Conservation (phyloP, 805 yeast species). For the Teunomyces tritomae region DNA sequence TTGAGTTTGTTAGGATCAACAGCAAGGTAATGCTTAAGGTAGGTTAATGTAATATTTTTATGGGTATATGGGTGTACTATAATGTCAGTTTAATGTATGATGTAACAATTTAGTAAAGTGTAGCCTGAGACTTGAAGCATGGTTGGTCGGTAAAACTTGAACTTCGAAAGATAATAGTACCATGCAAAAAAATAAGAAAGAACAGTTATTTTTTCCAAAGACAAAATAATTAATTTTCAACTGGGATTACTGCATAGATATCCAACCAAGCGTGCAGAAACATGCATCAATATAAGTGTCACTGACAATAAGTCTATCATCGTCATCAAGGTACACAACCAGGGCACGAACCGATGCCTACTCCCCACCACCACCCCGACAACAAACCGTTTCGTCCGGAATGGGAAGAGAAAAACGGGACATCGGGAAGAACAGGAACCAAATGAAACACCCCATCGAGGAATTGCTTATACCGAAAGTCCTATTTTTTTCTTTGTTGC, state of each 20-base stretch:
- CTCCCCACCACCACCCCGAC: not conserved
- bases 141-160: not conserved
- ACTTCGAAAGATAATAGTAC: too few species aligned
- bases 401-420: too few species aligned
- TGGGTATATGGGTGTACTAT: not conserved
- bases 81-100: not conserved
- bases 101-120: not conserved
- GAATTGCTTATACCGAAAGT: too few species aligned
- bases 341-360: not conserved
- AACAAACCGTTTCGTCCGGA: not conserved
- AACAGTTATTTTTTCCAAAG: not conserved
- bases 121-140: not conserved
- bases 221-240: not conserved
- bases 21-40: conserved; percentile 22
- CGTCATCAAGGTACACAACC: not conserved
- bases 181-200: not conserved
- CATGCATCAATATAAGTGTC: not conserved
- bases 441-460: too few species aligned
- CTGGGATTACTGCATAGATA: not conserved
- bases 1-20: conserved; percentile 16
- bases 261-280: not conserved
- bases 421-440: too few species aligned
- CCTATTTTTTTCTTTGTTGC: too few species aligned
- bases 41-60: conserved; percentile 8
- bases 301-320: not conserved